Evolutionary conservation across 805 yeast genomes (phyloP).

Genomic region (Starmerella gropengiesseri): DNA sequence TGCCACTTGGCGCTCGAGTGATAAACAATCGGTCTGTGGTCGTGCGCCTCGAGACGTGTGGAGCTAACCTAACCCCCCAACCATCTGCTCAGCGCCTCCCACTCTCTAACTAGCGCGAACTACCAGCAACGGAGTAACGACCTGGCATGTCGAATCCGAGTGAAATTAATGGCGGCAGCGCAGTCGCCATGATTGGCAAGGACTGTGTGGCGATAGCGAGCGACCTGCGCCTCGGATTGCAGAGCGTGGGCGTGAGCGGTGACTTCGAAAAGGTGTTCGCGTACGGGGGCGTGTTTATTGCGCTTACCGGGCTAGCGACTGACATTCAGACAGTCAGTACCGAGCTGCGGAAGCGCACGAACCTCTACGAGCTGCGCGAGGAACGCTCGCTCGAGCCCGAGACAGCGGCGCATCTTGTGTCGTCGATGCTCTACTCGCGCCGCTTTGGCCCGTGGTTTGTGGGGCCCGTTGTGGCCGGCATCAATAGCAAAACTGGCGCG

Average conservation of each 20-base stretch:
- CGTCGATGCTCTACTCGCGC: conserved; percentile 78
- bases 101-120: not conserved
- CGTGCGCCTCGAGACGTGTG: too few species aligned
- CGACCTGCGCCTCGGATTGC: conserved; percentile 87
- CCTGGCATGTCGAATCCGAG: conserved; percentile 31
- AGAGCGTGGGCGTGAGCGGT: conserved; percentile 82
- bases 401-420: conserved; percentile 83
- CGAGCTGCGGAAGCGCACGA: conserved; percentile 71
- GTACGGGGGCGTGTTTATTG: conserved; percentile 67
- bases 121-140: not conserved
- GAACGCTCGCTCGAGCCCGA: conserved; percentile 88
- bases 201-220: conserved; percentile 97
- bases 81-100: conserved; percentile 4
- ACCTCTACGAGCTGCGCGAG: conserved; percentile 79
- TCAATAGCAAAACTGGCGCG: conserved; percentile 65
- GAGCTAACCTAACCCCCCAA: not conserved
- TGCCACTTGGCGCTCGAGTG: too few species aligned
- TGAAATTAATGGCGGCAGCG: conserved; percentile 63
- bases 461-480: conserved; percentile 94
- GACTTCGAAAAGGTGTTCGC: conserved; percentile 87
- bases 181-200: conserved; percentile 97
- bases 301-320: conserved; percentile 88
- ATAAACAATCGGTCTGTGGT: too few species aligned
- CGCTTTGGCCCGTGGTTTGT: conserved; percentile 91
- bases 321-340: conserved; percentile 81